Evolutionary conservation across 2,329 filamentous ascomycete genomes (phyloP), one percentile per base, ranked within the genome.

Genomic region (Monilinia vaccinii-corymbosi): DNA sequence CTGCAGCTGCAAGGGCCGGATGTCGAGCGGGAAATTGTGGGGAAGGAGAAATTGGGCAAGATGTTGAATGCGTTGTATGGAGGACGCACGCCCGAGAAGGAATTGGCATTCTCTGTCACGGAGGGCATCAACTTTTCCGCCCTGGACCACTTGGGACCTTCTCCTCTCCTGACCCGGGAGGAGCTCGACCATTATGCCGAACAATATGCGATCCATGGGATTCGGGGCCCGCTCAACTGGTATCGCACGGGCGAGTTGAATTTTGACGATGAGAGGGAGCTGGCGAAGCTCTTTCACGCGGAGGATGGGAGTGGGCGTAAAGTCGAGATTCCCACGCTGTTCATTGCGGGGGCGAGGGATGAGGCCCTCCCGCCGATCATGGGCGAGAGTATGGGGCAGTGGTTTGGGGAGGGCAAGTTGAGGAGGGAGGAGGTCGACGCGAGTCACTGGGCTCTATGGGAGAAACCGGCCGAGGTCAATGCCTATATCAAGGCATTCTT

Each of bases 221-320:
- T 97, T 65, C 83, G 86, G 65, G 91, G 91, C 0, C 89, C 91
- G 18, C 77, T 91, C 62, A 94, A 92, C 74, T 97, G 91, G 89
- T 99, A 99, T 75, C 85, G 91, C 47, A 88, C 82, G 3, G 78
- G 82, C 23, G 76, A 82, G 72, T 73, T 86, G 64, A 96, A 96
- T 73, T 88, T 79, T 71, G 81, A 89, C 45, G 90, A 97, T 64
- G 94, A 97, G 70, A 66, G 72, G 51, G 72, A 77, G 46, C 76
- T 89, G 45, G 77, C 83, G 56, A 77, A 81, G 62, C 84, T 85
- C 68, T 84, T 78, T 69, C 18, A 42, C 23, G 5, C 4, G 38
- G 38, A 40, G 38, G 14, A 40, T 76, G 81, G 58, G 79, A 84
- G 48, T 57, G 80, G 83, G 45, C 65, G 61, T 32, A 78, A 73